These are phyloP conservation scores for Salix exigua DNA, from an alignment of 345 rosid genomes.

Conservation along the genomic window DNA sequence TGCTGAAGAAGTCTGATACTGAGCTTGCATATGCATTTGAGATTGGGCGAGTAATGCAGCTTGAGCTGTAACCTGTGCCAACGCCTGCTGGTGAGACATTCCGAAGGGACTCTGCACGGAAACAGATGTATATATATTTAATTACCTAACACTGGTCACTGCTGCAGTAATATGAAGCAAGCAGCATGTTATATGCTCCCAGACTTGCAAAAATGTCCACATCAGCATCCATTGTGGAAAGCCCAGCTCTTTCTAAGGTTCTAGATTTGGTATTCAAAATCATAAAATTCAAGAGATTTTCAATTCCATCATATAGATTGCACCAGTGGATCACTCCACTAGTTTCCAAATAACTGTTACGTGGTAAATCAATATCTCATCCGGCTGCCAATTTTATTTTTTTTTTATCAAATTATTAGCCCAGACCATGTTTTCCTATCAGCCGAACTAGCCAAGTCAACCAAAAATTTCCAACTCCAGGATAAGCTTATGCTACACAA, in stretches of 20 bases:
- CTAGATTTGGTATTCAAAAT: background rate
- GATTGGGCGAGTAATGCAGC: constrained; percentile 50
- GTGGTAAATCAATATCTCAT: background rate
- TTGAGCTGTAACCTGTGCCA: constrained; percentile 78
- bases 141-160: background rate
- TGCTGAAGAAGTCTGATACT: constrained; percentile 27
- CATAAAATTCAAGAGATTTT: background rate
- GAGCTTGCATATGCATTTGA: constrained; percentile 38
- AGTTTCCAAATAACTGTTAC: background rate
- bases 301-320: background rate
- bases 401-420: background rate
- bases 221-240: background rate
- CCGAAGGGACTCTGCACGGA: constrained; percentile 69
- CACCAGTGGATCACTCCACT: background rate
- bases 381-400: background rate
- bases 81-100: constrained; percentile 77
- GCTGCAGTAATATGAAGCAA: background rate
- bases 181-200: background rate
- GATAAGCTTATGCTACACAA: background rate
- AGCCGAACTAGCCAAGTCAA: background rate
- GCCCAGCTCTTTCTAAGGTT: constrained; percentile 2
- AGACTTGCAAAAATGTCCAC: background rate
- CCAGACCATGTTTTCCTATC: background rate
- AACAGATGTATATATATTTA: constrained; percentile 19
- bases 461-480: background rate